Base-by-base conservation (phyloP, 495 filamentous ascomycete genomes). In the Aspergillus ostianus region DNA sequence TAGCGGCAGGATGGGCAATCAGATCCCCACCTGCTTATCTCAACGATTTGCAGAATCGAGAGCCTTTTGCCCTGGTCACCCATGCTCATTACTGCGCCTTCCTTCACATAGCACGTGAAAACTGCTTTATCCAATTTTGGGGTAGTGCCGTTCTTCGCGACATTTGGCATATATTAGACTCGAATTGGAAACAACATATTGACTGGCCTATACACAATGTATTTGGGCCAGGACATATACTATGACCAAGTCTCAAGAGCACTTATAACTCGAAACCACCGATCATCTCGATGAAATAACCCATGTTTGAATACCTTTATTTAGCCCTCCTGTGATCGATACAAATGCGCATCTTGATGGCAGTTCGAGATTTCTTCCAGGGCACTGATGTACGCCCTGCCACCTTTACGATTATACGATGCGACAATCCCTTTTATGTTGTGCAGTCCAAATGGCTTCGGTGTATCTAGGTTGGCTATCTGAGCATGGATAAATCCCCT, bases 21-120 rank as follows among this genome's bases (percentile, higher is more conserved):
- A 44, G 64, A 27, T 45, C 52, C 1, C 13, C 62, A 0, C 45
- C 57, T 4, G 47, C 58, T 0, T 70, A 59, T 50, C 41, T 70
- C 17, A 50, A 58, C n/a, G 59, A 63, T n/a, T 23, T 70, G 5
- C 59, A 48, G n/a, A 15, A 21, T 12, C 44, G 41, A 1, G 50
- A 55, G 4, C 66, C 68, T 13, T 50, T 70, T 46, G 61, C 68
- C 0, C 51, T 70, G 27, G 68, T 70, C 13, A 18, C 68, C 8
- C 58, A 67, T 41, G 68, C 68, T 8, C 66, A 70, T 48, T 70
- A 65, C 45, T 68, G 68, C 15, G 61, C 62, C 0, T 65, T 70
- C 20, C 26, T 70, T 5, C 60, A 68, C 27, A 23, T 66, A 15
- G 61, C 60, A 3, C 61, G 62, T n/a, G 66, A 61, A 3, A 70